Base-by-base conservation (phyloP, 176 grass and related monocot species). In the Alopecurus myosuroides region DNA sequence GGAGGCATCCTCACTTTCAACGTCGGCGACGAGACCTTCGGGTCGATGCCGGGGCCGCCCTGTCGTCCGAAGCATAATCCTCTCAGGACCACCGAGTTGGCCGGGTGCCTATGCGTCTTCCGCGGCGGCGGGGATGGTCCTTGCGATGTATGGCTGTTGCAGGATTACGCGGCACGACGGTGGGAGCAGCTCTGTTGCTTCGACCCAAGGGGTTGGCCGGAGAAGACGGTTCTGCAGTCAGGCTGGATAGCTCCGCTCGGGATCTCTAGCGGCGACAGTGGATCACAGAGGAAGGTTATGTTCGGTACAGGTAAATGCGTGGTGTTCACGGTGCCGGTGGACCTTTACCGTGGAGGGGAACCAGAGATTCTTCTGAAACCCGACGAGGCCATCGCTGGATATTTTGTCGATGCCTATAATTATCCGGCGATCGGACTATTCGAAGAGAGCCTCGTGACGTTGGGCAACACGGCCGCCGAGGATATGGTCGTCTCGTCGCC, bases 141-240 rank as follows among this genome's bases (percentile, higher is more conserved):
- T 22, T 75, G 61, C 81, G 4, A 17, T 5, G 56, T 72, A 2
- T 84, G 70, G 70, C 7, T 84, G 20, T 29, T 75, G 2, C 14
- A 12, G 34, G 70, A 71, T 42, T 9, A 71, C 65, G 14, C 1
- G 15, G 49, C n/a, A 53, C 30, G 4, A 11, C 18, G 19, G 17
- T 83, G 82, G 82, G 70, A 84, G 30, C 4, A 84, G 7, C 56
- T 84, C 15, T 31, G 70, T 48, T 49, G 56, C 70, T 20, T 76
- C 14, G 52, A 83, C 26, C 41, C 3, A 14, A 3, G 25, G 25
- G n/a, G 2, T 74, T 55, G 81, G 52, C 70, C 44, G 29, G 37
- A 60, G 6, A 14, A 0, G 35, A 6, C 3, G 25, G 6, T 6
- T 17, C 9, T 18, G 14, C 15, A 18, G 30, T 29, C 67, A 6